phyloP scores from a whole-genome alignment of 2,329 filamentous ascomycete species.

The Arthrobotrys conoides region DNA sequence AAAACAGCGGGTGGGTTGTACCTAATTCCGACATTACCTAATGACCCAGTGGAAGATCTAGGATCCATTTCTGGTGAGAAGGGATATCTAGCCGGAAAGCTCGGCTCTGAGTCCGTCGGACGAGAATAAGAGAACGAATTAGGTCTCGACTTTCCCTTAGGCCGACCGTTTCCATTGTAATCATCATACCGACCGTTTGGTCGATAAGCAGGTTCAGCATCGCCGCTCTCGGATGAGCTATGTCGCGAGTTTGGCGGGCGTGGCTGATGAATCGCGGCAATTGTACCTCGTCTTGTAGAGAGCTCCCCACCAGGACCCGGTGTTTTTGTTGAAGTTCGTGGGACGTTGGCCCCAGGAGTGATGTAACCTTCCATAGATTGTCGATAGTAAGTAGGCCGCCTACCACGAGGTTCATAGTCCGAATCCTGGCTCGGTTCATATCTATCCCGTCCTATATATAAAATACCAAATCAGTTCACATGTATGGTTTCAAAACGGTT shows the following conservation, averaged over 20 bases:
- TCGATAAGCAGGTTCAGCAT: slow-evolving; percentile 43
- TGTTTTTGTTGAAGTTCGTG: slow-evolving; percentile 48
- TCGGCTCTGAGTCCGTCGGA: slow-evolving; percentile 35
- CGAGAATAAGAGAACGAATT: slow-evolving; percentile 53
- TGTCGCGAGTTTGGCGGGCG: slow-evolving; percentile 54
- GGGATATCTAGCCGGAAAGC: slow-evolving; percentile 18
- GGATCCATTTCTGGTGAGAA: slow-evolving; percentile 26
- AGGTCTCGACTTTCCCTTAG: slow-evolving; percentile 45
- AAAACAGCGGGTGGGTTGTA: slow-evolving; percentile 30
- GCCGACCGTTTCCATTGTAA: slow-evolving; percentile 28
- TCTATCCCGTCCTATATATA: slow-evolving; percentile 32
- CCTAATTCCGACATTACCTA: slow-evolving; percentile 33
- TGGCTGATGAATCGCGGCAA: slow-evolving; percentile 35
- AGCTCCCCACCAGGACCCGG: slow-evolving; percentile 46
- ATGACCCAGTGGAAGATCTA: slow-evolving; percentile 47
- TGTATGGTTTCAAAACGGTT: slow-evolving; percentile 54
- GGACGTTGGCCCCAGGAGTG: slow-evolving; percentile 33
- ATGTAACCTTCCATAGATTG: slow-evolving; percentile 40
- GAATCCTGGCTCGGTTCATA: slow-evolving; percentile 31
- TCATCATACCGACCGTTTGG: slow-evolving; percentile 35
- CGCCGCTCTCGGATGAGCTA: slow-evolving; percentile 55
- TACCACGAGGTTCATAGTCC: slow-evolving; percentile 28
- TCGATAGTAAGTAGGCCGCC: slow-evolving; percentile 43
- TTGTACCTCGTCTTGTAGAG: slow-evolving; percentile 9
- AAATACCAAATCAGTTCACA: slow-evolving; percentile 57